Base-by-base conservation (phyloP, 345 rosid genomes). In the Sisymbrium irio region DNA sequence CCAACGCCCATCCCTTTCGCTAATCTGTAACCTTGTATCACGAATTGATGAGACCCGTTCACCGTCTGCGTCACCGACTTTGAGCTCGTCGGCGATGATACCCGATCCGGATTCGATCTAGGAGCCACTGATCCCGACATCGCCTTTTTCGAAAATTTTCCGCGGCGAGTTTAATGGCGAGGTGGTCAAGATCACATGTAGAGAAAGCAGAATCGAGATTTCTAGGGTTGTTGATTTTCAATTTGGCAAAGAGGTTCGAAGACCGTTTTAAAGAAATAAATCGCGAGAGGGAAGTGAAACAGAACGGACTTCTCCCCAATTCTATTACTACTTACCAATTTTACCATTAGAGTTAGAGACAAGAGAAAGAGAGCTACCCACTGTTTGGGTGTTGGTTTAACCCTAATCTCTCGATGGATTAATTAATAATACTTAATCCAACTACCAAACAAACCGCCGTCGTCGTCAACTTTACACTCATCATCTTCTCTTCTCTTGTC, bases 1-100 rank as follows among this genome's bases (percentile, higher is more conserved):
- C 99, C 98, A 0, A 89, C 49, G 0, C 96, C 99, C 94, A 84
- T 83, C 27, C 96, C 98, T 53, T 88, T 90, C 15, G 98, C 91
- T 77, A 92, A 73, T 0, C 91, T 92, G 71, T 90, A 95, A 1
- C 97, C 92, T 75, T 83, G 89, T 68, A 95, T 90, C 69, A 83
- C 82, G 75, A 95, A 92, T 59, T 73, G 81, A 57, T 90, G 96
- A 9, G 98, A 92, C 41, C 97, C 99, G 33, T 90, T 92, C 69
- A 87, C 90, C 65, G 96, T 88, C 81, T 89, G 91, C 76, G 84
- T 84, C 69, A 91, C 78, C 57, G 88, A 84, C 75, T 45, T 94
- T 6, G 97, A 91, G 44, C 28, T 75, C 57, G 96, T 67, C 50
- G 80, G 76, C 11, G 80, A 76, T n/a, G 30, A 7, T 47, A 64